These are phyloP conservation scores for Sphaerobolus stellatus DNA, from an alignment of 1,284 basidiomycete genomes.

Conservation along the genomic window DNA sequence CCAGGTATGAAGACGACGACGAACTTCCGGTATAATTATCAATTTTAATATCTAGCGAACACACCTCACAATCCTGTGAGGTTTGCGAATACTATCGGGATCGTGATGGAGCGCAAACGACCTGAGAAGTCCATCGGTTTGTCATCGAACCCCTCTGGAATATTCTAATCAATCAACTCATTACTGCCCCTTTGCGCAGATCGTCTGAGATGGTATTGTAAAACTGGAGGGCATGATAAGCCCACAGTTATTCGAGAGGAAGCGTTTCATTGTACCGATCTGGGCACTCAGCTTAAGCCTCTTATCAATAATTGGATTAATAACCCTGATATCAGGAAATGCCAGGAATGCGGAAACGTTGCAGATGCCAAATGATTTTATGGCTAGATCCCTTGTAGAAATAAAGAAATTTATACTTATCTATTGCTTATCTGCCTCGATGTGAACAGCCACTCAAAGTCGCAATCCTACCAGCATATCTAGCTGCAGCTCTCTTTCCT, in stretches of 20 bases:
- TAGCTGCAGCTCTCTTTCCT: no score
- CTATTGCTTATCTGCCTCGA: no score
- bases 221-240: constrained; percentile 57
- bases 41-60: constrained; percentile 58
- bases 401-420: no score
- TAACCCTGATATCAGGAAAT: constrained; percentile 62
- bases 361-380: constrained; percentile 57
- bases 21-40: not conserved
- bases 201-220: constrained; percentile 93
- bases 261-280: constrained; percentile 85
- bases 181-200: constrained; percentile 54
- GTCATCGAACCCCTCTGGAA: constrained; percentile 12
- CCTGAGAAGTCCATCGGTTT: constrained; percentile 62
- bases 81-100: constrained; percentile 86
- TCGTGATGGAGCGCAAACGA: constrained; percentile 92
- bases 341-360: constrained; percentile 66
- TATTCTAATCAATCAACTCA: not conserved
- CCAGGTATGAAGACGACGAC: constrained; percentile 55
- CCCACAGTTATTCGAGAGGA: constrained; percentile 88
- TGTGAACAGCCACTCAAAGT: no score
- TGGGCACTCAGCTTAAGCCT: constrained; percentile 93
- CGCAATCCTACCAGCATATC: no score
- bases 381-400: no score
- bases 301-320: constrained; percentile 79
- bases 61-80: constrained; percentile 95